Evolutionary conservation across 202 grass and related monocot species (phyloP).

Genomic region (Zizania palustris): DNA sequence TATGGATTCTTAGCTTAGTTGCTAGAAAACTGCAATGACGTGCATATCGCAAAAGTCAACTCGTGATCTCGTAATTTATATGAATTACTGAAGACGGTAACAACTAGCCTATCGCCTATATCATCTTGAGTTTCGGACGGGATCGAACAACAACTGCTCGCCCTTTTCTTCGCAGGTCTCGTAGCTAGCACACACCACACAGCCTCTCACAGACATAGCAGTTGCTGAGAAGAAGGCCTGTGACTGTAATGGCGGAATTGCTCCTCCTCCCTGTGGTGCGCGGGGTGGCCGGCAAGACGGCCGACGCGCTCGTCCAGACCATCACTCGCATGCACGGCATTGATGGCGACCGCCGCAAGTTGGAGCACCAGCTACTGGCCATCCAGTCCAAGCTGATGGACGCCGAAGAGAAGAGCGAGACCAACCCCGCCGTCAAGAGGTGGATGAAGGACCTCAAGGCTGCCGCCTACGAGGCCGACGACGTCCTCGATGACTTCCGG

Average conservation of each 20-base stretch:
- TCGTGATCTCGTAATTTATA: no score
- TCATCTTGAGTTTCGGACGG: no score
- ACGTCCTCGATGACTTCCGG: constrained; percentile 37
- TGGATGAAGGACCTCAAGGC: constrained; percentile 37
- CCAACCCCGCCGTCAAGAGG: neutral
- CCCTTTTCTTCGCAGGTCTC: no score
- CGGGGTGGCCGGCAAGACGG: neutral
- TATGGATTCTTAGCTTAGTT: no score
- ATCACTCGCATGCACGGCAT: constrained; percentile 4
- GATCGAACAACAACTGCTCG: no score
- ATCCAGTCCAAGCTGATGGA: constrained; percentile 6
- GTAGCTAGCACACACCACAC: no score
- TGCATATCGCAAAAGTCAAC: no score
- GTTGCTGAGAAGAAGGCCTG: neutral
- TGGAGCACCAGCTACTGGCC: neutral
- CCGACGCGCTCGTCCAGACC: neutral
- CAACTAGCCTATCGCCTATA: no score
- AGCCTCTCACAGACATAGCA: no score
- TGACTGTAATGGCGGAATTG: neutral
- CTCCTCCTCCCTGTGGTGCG: constrained; percentile 13
- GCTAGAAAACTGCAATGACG: no score
- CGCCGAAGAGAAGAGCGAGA: constrained; percentile 11
- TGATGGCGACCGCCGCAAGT: neutral
- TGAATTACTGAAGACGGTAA: no score
- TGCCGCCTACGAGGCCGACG: neutral